Conservation (phyloP, 805 yeast species). For the Lipomyces mesembrius region DNA sequence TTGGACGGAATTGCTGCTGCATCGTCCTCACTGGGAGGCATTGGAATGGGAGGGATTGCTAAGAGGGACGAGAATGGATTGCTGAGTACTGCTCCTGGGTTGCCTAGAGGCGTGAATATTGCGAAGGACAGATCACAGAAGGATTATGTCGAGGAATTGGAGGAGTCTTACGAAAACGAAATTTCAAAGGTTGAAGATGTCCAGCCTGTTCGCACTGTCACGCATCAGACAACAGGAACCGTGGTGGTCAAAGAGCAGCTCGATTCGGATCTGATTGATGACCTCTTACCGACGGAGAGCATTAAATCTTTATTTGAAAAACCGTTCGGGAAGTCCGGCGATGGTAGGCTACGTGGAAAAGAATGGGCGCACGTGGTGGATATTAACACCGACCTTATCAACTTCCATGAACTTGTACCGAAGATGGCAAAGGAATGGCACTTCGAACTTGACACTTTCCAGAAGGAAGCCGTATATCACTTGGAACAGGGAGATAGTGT, state of each 20-base stretch:
- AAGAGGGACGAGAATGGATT: constrained; percentile 77
- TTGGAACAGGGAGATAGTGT: constrained; percentile 98
- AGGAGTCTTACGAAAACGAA: constrained; percentile 31
- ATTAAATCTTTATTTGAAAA: constrained; percentile 24
- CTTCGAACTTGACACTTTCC: constrained; percentile 90
- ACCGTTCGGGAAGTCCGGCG: constrained; percentile 17
- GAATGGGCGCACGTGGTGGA: constrained; percentile 98
- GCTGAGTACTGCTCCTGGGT: constrained; percentile 81
- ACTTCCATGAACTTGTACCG: constrained; percentile 87
- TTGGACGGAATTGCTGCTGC: constrained; percentile 45
- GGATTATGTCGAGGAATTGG: constrained; percentile 28
- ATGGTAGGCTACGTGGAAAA: constrained; percentile 46
- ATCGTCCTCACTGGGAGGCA: constrained; percentile 36
- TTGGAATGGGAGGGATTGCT: constrained; percentile 44
- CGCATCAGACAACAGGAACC: constrained; percentile 38
- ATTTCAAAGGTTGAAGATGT: not conserved
- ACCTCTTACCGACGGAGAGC: constrained; percentile 53
- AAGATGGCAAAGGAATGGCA: constrained; percentile 95
- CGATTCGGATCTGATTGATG: constrained; percentile 48
- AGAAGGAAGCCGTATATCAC: constrained; percentile 95
- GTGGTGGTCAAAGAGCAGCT: constrained; percentile 15
- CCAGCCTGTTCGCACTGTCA: constrained; percentile 22
- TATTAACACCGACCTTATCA: constrained; percentile 76
- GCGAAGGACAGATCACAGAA: constrained; percentile 7
- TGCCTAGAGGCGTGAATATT: constrained; percentile 62